A percentile compares a stretch with the other conserved stretches of the same genome.
These are phyloP conservation scores for Kodamaea sp. DNA, from an alignment of 1,139 yeast species.

Conservation along the genomic window DNA sequence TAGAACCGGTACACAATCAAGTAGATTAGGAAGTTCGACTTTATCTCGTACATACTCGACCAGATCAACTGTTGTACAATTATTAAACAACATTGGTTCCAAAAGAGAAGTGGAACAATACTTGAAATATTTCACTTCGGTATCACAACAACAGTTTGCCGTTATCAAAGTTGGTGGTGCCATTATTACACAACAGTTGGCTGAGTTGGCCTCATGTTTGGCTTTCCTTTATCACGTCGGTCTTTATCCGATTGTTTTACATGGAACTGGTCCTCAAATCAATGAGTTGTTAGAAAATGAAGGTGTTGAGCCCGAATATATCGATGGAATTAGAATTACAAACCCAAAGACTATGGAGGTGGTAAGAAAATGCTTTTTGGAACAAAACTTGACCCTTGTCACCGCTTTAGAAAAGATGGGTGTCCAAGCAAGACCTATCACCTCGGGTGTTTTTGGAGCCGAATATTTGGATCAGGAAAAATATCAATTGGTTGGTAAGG, in stretches of 20 bases:
- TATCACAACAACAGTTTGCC: slow-evolving; percentile 93
- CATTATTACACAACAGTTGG: slow-evolving; percentile 88
- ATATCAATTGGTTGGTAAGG: slow-evolving; percentile 89
- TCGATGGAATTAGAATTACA: slow-evolving; percentile 95
- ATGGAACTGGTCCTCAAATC: slow-evolving; percentile 99
- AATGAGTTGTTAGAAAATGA: slow-evolving; percentile 88
- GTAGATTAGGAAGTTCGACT: slow-evolving; percentile 1
- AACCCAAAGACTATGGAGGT: slow-evolving; percentile 94
- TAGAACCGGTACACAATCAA: not conserved
- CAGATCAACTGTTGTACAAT: slow-evolving; percentile 90
- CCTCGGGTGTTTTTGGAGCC: slow-evolving; percentile 96
- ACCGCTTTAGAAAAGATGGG: slow-evolving; percentile 96
- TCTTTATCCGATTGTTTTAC: slow-evolving; percentile 90
- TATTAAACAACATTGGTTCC: slow-evolving; percentile 92
- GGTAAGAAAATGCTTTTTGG: slow-evolving; percentile 90
- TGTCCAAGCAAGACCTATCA: slow-evolving; percentile 96
- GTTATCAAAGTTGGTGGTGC: slow-evolving; percentile 99
- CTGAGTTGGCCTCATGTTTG: slow-evolving; percentile 89
- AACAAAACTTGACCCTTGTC: slow-evolving; percentile 89
- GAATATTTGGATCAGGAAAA: slow-evolving; percentile 87
- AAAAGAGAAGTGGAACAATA: slow-evolving; percentile 98
- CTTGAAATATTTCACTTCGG: slow-evolving; percentile 92
- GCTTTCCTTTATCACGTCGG: slow-evolving; percentile 98
- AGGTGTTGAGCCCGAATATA: slow-evolving; percentile 94
- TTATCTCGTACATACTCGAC: slow-evolving; percentile 46